phyloP scores from a whole-genome alignment of 352 stramenopile species.

The Pythium chondricola region DNA sequence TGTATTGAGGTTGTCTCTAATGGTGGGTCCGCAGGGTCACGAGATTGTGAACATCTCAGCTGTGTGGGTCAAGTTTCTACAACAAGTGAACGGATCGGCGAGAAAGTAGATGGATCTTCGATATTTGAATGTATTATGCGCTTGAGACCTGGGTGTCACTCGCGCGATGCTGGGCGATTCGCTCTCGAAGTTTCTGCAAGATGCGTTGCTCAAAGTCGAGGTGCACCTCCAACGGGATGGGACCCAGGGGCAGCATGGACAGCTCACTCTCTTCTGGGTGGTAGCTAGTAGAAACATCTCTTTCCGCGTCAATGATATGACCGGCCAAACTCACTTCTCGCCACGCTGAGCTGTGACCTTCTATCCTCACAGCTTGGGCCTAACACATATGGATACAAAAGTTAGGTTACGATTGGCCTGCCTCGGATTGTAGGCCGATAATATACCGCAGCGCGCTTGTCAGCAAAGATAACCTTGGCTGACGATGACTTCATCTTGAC shows the following conservation, averaged over 20 bases:
- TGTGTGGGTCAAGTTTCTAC: conserved; percentile 65
- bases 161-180: conserved; percentile 27
- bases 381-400: conserved; percentile 6
- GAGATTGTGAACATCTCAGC: conserved; percentile 69
- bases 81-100: conserved; percentile 35
- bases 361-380: conserved; percentile 53
- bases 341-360: conserved; percentile 67
- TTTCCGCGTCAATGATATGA: conserved; percentile 61
- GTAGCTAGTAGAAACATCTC: no score
- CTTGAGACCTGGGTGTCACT: conserved; percentile 11
- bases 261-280: no score
- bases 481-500: conserved; percentile 70
- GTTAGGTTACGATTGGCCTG: neutral
- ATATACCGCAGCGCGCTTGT: conserved; percentile 34
- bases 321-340: conserved; percentile 65
- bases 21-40: conserved; percentile 35
- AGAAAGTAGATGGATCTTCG: conserved; percentile 21
- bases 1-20: neutral
- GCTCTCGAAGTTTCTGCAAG: conserved; percentile 38
- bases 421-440: neutral
- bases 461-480: conserved; percentile 55
- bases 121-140: conserved; percentile 15
- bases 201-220: conserved; percentile 50
- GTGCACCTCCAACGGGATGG: conserved; percentile 47
- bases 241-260: conserved; percentile 26